phyloP scores from a whole-genome alignment of 352 stramenopile species.

The Globisporangium yorkense region DNA sequence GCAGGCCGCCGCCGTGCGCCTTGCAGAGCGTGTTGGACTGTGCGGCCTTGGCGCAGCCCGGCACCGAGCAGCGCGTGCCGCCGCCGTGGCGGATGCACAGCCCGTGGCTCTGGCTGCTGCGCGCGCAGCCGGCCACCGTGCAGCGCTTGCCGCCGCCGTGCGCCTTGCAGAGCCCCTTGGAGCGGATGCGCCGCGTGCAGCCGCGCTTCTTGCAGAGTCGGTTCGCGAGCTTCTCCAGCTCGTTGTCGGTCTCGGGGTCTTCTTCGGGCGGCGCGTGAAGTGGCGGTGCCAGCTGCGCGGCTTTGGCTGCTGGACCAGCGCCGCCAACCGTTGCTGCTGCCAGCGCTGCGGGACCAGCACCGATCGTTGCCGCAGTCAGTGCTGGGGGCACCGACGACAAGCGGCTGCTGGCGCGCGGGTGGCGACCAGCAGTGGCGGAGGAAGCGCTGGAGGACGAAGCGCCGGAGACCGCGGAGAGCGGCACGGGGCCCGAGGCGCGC shows the following conservation, averaged over 20 bases:
- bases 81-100: slow-evolving; percentile 15
- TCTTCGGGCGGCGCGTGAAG: background rate
- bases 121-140: slow-evolving; percentile 6
- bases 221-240: slow-evolving; percentile 8
- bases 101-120: slow-evolving; percentile 11
- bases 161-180: slow-evolving; percentile 81
- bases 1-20: slow-evolving; percentile 12
- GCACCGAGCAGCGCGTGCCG: slow-evolving; percentile 8
- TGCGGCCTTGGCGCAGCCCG: slow-evolving; percentile 8
- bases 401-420: background rate
- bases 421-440: background rate
- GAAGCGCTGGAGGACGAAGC: background rate
- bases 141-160: slow-evolving; percentile 50
- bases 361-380: background rate
- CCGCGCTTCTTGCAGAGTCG: slow-evolving; percentile 4
- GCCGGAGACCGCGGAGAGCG: background rate
- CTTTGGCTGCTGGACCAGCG: background rate
- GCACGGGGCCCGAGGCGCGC: background rate
- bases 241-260: background rate
- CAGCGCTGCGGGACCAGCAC: background rate
- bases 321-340: background rate
- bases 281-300: too few relatives aligned
- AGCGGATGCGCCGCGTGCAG: slow-evolving; percentile 24
- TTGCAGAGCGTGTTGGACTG: slow-evolving; percentile 16
- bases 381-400: background rate